Evolutionary conservation across 2,329 filamentous ascomycete species (phyloP), one percentile per base, ranked within the genome.

Genomic region (Colletotrichum tropicale): DNA sequence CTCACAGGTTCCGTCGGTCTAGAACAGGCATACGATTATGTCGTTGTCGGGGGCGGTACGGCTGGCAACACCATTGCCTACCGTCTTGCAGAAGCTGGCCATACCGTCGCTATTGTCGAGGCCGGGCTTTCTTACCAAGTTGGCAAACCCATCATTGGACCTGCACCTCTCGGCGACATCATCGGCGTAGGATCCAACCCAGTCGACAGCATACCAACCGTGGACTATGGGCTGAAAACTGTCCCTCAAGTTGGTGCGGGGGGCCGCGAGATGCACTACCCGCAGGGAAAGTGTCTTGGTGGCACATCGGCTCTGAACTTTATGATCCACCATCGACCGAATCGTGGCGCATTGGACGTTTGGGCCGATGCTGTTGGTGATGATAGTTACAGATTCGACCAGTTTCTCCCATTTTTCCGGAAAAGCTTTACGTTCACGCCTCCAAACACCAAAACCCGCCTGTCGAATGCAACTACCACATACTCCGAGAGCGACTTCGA

Each of bases 1-100:
- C 56, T 70, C 18, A 43, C 56, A 2, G 67, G 67, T 13, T 28
- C 26, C n/a, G 10, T 70, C 18, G 34, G 32, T 10, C 24, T 15
- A 8, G 8, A 32, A 34, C 67, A 70, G 48, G 36, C 55, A 18
- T 62, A 70, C 32, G 55, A 36, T 43, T 61, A 62, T 48, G 66
- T 30, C 16, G 60, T 86, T 8, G 81, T 85, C 18, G 85, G 85
- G 21, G 85, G 85, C 30, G 85, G 85, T 12, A 86, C 81, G 0
- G 84, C 83, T 5, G 85, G 85, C n/a, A 80, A 82, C 58, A 79
- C 81, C 1, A 67, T 86, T 1, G 85, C 81, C 8, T 78, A 77
- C 28, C 80, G 85, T 6, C 79, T 87, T 0, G 81, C 84, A 8
- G 55, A 70, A 36, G 78, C 80, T 34, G 80, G 78, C 5, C 78